Evolutionary conservation across 306 rosid species (phyloP).

Genomic region (Vigna unguiculata): DNA sequence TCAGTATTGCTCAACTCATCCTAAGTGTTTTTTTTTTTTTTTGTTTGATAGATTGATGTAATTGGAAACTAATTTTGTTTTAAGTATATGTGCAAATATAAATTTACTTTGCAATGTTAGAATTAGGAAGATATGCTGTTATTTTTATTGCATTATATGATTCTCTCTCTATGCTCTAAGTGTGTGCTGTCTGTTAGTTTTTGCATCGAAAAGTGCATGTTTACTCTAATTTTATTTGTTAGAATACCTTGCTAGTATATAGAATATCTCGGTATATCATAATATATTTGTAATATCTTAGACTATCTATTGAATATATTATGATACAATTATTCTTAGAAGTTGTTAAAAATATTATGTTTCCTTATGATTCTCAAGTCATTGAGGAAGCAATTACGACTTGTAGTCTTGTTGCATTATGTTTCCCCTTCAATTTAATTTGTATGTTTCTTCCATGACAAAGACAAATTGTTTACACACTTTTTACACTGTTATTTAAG

Average conservation of each 20-base stretch:
- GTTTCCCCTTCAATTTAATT: not conserved
- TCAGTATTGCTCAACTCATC: conserved; percentile 55
- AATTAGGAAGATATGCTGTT: conserved; percentile 20
- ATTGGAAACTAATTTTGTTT: conserved; percentile 27
- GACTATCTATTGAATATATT: conserved; percentile 15
- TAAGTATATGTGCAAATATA: conserved; percentile 12
- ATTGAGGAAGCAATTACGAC: not conserved
- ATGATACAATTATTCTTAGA: conserved; percentile 1
- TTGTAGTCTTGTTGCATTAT: not conserved
- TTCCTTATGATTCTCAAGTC: conserved; percentile 17
- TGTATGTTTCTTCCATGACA: conserved; percentile 28
- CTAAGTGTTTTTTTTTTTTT: not conserved
- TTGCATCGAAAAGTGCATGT: not conserved
- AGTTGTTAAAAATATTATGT: conserved; percentile 10
- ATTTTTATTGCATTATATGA: conserved; percentile 16
- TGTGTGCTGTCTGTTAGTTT: conserved; percentile 30
- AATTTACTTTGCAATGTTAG: conserved; percentile 32
- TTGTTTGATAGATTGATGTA: conserved; percentile 23
- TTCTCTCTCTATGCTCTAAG: conserved; percentile 7
- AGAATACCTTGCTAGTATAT: conserved; percentile 26
- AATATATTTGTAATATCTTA: conserved; percentile 18
- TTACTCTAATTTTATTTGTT: conserved; percentile 7
- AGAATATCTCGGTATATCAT: conserved; percentile 12
- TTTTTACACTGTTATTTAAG: not conserved
- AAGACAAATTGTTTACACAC: not conserved